Evolutionary conservation across 2,329 filamentous ascomycete species (phyloP), one percentile per base, ranked within the genome.

Genomic region (Colletotrichum salicis): DNA sequence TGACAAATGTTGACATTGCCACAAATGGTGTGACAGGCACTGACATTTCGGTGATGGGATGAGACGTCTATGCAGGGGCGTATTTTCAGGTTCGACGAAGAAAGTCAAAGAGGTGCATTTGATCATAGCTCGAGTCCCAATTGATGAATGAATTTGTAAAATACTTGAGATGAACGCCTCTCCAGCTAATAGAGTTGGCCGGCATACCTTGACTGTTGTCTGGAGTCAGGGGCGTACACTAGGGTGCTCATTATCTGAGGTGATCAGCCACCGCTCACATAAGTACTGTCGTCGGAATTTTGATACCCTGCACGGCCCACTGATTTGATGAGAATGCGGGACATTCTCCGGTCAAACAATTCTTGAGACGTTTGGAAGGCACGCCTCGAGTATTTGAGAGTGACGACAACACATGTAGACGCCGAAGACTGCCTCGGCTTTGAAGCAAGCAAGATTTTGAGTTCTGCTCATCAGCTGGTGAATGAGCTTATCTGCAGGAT

Each of bases 341-440:
- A 24, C 11, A 6, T n/a, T 13, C 54, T 59, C 31, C 69, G 69
- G 69, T 68, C 58, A 71, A 68, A 71, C 69, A 35, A 68, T 63
- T 71, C 52, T 68, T 55, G 69, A 71, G 54, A 71, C 64, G 69
- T 68, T 68, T 71, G 41, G 29, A 55, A 68, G 58, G 33, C 29
- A 54, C 33, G 22, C 27, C 29, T 12, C 24, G 27, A 6, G 41
- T 59, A 63, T 63, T 68, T 54, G 33, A 27, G 64, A 57, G 27
- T 41, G 27, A 2, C 5, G 31, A 22, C 52, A 45, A 24, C 58
- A 41, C 29, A 13, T 59, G 41, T 37, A 13, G n/a, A 48, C 48
- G 12, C 33, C 58, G 41, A 54, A 22, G 11, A 24, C 24, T 68
- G 54, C 69, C 45, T 71, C 64, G 58, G 31, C 58, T 24, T 64